These are phyloP conservation scores for Pterocarpus santalinus DNA, from an alignment of 306 rosid genomes.

Conservation along the genomic window DNA sequence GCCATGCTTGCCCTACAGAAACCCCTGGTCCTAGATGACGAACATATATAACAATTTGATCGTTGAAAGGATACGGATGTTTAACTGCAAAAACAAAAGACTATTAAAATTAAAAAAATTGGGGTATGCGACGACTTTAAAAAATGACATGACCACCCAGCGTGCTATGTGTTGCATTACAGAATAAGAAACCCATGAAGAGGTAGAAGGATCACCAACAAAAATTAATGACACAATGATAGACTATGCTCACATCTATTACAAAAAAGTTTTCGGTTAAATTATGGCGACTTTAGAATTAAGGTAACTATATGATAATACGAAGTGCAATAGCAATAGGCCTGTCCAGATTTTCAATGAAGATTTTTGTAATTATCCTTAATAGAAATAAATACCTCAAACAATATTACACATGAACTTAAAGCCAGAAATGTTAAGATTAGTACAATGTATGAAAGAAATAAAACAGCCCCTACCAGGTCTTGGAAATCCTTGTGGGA, in stretches of 20 bases:
- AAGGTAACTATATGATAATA: constrained; percentile 16
- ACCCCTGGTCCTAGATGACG: constrained; percentile 82
- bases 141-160: constrained; percentile 22
- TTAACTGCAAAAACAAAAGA: constrained; percentile 60
- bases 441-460: neutral
- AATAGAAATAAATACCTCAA: constrained; percentile 20
- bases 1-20: constrained; percentile 91
- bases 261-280: neutral
- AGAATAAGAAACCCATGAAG: constrained; percentile 10
- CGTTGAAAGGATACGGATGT: constrained; percentile 83
- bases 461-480: constrained; percentile 56
- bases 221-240: constrained; percentile 33
- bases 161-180: constrained; percentile 11
- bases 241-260: constrained; percentile 10
- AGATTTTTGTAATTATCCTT: constrained; percentile 15
- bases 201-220: constrained; percentile 12
- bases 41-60: constrained; percentile 75
- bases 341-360: neutral
- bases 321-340: constrained; percentile 11
- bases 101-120: neutral
- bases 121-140: constrained; percentile 3
- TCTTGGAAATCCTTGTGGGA: constrained; percentile 80
- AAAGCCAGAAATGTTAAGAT: neutral
- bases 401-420: constrained; percentile 13
- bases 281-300: constrained; percentile 8